Base-by-base conservation (phyloP, 495 filamentous ascomycete species). In the Emericellopsis terricola region DNA sequence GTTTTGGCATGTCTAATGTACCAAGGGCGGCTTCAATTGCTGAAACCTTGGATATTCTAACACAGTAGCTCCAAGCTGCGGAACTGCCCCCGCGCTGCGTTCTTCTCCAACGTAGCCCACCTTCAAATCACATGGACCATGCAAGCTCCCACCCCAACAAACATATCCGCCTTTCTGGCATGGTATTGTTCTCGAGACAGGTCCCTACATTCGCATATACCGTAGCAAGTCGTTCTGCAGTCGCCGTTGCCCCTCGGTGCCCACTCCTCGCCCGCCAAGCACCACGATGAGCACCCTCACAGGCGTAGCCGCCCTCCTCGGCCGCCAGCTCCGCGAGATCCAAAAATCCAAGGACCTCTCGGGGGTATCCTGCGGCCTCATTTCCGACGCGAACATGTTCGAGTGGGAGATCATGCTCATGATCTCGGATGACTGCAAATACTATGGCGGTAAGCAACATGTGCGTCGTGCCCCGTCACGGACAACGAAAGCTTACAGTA, bases 321-420 rank as follows among this genome's bases (percentile, higher is more conserved):
- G 63, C 38, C 73, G 80, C 14, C 91, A 97, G 57, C 68, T 96
- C 28, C 89, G 89, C 60, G 72, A 85, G 43, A 94, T 97, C 72
- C 83, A 94, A 53, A 75, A 68, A 11, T 79, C 82, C 45, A 85
- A 81, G 47, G 82, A 92, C 55, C 77, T 94, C 19, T 82, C 84
- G 0, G 89, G 85, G 24, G 94, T 97, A 46, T 92, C 83, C 41
- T 89, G 79, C 49, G 89, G 89, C 1, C 62, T 97, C 19, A 73
- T 89, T 16, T 73, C 75, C 40, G 63, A 78, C 45, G 76, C 64
- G 59, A 94, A 92, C 49, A 77, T 96, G n/a, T 94, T 93, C 42
- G 79, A 94, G 62, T 97, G 89, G 89, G 87, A 96, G 53, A 84
- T 97, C 11, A 93, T 94, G 79, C 69, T 97, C 21, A 97, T 97